A percentile compares a stretch with the other conserved stretches of the same genome.
These are phyloP conservation scores for Rosa hybrid DNA, from an alignment of 331 rosid genomes.

Conservation along the genomic window DNA sequence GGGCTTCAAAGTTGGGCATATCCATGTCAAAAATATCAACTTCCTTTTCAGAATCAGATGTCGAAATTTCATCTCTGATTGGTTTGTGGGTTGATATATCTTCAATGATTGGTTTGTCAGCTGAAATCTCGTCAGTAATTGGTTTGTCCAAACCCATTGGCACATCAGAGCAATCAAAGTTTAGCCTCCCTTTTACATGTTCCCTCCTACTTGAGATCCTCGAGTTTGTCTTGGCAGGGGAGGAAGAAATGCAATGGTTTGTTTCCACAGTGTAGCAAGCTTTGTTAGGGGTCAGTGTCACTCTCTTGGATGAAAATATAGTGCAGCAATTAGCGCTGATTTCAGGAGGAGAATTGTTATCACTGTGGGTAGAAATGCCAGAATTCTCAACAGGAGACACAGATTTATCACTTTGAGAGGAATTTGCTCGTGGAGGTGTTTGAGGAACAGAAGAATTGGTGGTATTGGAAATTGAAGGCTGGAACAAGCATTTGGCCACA, in stretches of 20 bases:
- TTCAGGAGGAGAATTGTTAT: conserved; percentile 36
- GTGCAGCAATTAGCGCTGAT: conserved; percentile 53
- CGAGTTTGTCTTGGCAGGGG: conserved; percentile 46
- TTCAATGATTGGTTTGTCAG: conserved; percentile 29
- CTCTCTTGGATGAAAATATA: conserved; percentile 81
- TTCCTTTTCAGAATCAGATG: conserved; percentile 51
- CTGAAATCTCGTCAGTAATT: conserved; percentile 33
- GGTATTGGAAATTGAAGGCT: conserved; percentile 40
- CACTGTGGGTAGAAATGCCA: conserved; percentile 37
- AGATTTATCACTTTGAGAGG: conserved; percentile 47
- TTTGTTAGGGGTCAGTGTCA: conserved; percentile 73
- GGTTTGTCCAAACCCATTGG: conserved; percentile 35
- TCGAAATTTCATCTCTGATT: conserved; percentile 35
- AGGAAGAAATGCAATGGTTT: conserved; percentile 62
- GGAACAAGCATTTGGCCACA: conserved; percentile 73
- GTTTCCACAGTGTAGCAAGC: conserved; percentile 56
- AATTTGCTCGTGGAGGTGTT: conserved; percentile 57
- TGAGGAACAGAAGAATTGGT: conserved; percentile 49
- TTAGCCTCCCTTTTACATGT: conserved; percentile 72
- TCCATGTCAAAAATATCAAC: conserved; percentile 54
- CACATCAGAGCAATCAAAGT: conserved; percentile 56
- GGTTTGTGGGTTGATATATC: conserved; percentile 34
- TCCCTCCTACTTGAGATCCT: conserved; percentile 56
- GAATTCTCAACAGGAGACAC: conserved; percentile 56
- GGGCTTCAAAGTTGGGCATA: conserved; percentile 49